A percentile compares a stretch with the other conserved stretches of the same genome.
These are phyloP conservation scores for Vitellaria paradoxa DNA, from an alignment of 179 eudicot genomes.

Conservation along the genomic window DNA sequence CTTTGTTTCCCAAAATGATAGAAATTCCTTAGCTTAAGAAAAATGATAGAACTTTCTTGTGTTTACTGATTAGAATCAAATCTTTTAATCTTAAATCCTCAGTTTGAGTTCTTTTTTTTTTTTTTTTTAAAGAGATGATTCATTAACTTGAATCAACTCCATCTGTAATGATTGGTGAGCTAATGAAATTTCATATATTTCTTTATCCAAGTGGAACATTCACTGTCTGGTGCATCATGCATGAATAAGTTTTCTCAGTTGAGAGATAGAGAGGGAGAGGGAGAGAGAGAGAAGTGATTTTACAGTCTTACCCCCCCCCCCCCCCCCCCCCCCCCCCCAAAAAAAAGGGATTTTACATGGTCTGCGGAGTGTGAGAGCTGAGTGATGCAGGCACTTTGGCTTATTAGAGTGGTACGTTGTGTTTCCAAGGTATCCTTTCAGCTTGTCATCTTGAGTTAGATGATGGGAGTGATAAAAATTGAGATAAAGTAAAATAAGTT, in stretches of 20 bases:
- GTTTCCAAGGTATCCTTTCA: not conserved
- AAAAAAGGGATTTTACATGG: no score
- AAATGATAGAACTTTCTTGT: not conserved
- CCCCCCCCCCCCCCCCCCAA: no score
- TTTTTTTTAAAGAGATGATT: not conserved
- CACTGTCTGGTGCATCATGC: not conserved
- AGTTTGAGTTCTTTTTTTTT: not conserved
- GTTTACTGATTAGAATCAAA: not conserved
- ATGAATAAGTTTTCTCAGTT: not conserved
- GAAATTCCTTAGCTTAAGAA: not conserved
- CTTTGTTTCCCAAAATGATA: not conserved
- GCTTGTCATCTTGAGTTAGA: not conserved
- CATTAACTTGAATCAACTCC: no score
- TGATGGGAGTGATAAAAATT: no score
- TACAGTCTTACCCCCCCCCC: no score
- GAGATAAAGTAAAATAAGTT: no score
- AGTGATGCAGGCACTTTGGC: not conserved
- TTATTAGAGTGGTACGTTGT: not conserved
- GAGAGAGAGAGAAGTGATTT: not conserved
- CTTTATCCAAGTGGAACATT: not conserved
- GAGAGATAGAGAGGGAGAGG: not conserved
- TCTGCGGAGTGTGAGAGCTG: not conserved
- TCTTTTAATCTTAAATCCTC: not conserved
- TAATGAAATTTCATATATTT: not conserved
- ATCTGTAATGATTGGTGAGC: not conserved